Evolutionary conservation across 768 basidiomycete genomes (phyloP).

Genomic region (Serpula lacrymans): DNA sequence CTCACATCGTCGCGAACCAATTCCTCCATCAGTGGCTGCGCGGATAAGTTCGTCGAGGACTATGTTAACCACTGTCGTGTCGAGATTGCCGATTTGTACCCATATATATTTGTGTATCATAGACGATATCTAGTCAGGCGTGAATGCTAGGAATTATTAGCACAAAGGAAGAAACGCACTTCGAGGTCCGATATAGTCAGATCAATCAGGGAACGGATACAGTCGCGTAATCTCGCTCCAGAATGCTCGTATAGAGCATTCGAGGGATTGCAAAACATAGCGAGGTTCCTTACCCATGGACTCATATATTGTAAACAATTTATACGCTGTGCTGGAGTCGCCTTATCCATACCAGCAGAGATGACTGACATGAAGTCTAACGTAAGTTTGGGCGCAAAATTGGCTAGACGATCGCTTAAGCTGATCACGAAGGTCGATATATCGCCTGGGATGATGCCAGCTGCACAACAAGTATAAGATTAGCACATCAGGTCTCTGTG

Average conservation of each 20-base stretch:
- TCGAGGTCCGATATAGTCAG: slow-evolving; percentile 69
- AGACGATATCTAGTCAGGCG: slow-evolving; percentile 51
- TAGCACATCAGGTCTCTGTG: neutral
- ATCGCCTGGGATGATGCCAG: slow-evolving; percentile 69
- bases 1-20: slow-evolving; percentile 74
- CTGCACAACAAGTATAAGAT: slow-evolving; percentile 31
- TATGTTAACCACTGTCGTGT: slow-evolving; percentile 62
- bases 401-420: slow-evolving; percentile 70
- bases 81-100: slow-evolving; percentile 70
- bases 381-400: slow-evolving; percentile 76
- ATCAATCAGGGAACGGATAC: slow-evolving; percentile 75
- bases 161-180: slow-evolving; percentile 36
- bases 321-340: slow-evolving; percentile 51
- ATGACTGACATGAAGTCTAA: slow-evolving; percentile 90
- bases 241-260: slow-evolving; percentile 67
- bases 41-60: slow-evolving; percentile 79
- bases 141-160: slow-evolving; percentile 4
- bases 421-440: slow-evolving; percentile 56
- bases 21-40: slow-evolving; percentile 78
- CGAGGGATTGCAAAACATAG: slow-evolving; percentile 65
- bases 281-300: slow-evolving; percentile 86
- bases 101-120: slow-evolving; percentile 74
- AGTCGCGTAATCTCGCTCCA: slow-evolving; percentile 74
- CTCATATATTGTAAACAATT: slow-evolving; percentile 78
- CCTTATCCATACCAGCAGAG: slow-evolving; percentile 55